phyloP scores from a whole-genome alignment of 768 basidiomycete species.

The Boletus insuetus region DNA sequence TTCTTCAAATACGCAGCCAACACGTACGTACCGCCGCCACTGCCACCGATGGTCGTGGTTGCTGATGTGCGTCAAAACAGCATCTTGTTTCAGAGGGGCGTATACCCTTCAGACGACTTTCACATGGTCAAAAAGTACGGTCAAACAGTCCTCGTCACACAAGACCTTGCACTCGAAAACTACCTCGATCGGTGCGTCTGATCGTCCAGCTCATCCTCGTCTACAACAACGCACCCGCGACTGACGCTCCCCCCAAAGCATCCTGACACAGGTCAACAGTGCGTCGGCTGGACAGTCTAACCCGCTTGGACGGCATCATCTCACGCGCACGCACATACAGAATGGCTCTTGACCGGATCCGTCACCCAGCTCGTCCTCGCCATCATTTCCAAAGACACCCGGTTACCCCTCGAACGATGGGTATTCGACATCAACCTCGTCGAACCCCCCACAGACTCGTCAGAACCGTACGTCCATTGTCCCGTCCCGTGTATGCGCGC shows the following conservation, averaged over 20 bases:
- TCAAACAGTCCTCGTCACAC: slow-evolving; percentile 90
- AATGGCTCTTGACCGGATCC: slow-evolving; percentile 90
- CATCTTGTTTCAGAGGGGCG: slow-evolving; percentile 93
- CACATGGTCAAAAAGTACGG: slow-evolving; percentile 99
- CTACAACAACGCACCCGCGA: neutral
- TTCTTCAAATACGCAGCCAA: slow-evolving; percentile 99
- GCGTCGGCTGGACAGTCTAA: neutral
- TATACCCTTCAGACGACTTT: slow-evolving; percentile 62
- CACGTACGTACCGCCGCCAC: slow-evolving; percentile 55
- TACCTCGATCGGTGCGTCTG: slow-evolving; percentile 74
- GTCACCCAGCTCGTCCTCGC: slow-evolving; percentile 94
- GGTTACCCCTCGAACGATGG: slow-evolving; percentile 93
- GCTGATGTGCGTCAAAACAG: slow-evolving; percentile 36
- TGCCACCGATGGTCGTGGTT: no score
- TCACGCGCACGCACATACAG: slow-evolving; percentile 37
- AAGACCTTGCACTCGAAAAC: slow-evolving; percentile 89
- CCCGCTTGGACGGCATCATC: neutral
- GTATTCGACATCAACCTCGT: slow-evolving; percentile 94
- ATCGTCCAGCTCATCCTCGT: no score
- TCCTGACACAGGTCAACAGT: slow-evolving; percentile 92
- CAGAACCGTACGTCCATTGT: slow-evolving; percentile 46
- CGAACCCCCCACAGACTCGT: slow-evolving; percentile 52
- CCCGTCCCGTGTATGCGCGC: neutral
- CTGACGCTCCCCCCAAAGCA: slow-evolving; percentile 45
- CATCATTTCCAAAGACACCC: slow-evolving; percentile 92